These are phyloP conservation scores for Coprinellus aureogranulatus DNA, from an alignment of 768 basidiomycete species.

Conservation along the genomic window DNA sequence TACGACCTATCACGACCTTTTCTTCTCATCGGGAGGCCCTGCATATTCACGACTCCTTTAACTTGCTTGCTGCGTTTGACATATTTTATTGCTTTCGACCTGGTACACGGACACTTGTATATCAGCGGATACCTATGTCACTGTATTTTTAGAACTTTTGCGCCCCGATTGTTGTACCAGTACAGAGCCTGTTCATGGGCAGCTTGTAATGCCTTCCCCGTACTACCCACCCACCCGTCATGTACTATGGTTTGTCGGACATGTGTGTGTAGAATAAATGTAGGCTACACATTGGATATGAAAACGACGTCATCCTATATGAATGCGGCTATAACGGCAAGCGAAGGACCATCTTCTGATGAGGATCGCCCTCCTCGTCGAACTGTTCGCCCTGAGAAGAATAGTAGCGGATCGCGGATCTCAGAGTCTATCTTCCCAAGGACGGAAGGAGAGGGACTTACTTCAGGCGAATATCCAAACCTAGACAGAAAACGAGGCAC, in stretches of 20 bases:
- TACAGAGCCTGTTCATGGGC: conserved; percentile 12
- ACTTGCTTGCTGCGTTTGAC: neutral
- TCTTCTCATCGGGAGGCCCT: conserved; percentile 8
- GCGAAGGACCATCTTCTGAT: conserved; percentile 75
- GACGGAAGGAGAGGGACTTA: conserved; percentile 31
- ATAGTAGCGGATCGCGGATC: conserved; percentile 25
- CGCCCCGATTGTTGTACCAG: conserved; percentile 8
- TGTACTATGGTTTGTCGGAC: neutral
- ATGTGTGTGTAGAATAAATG: neutral
- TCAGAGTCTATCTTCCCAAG: conserved; percentile 17
- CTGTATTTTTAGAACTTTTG: conserved; percentile 14
- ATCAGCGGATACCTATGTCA: conserved; percentile 12
- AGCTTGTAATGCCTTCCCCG: conserved; percentile 6
- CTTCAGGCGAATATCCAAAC: conserved; percentile 68
- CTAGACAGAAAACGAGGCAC: conserved; percentile 36
- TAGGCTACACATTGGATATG: neutral
- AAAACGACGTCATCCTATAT: conserved; percentile 8
- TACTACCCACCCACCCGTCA: conserved; percentile 1
- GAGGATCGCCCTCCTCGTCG: conserved; percentile 81
- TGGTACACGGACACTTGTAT: conserved; percentile 10
- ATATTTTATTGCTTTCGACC: conserved; percentile 7
- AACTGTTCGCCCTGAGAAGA: conserved; percentile 61
- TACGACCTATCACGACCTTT: conserved; percentile 17
- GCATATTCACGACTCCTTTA: neutral
- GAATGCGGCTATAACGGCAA: conserved; percentile 34